Conservation (phyloP, 148 eudicot genomes). For the Limonium bicolor region DNA sequence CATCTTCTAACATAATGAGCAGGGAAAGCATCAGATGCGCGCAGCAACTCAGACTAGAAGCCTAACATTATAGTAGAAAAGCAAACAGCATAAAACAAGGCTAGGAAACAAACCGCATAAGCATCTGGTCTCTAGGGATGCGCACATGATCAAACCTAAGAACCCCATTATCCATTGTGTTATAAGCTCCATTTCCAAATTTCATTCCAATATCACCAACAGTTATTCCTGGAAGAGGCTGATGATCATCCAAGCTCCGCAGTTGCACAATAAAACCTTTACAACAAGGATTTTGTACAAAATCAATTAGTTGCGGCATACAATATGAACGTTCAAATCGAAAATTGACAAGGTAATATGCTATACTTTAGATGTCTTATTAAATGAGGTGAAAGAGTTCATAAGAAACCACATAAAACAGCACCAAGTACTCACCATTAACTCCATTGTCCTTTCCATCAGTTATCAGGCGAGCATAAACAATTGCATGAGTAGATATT, state of each 20-base stretch:
- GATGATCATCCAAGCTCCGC: constrained; percentile 88
- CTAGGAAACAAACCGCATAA: constrained; percentile 53
- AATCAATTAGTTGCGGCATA: too few relatives aligned
- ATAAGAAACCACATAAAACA: too few relatives aligned
- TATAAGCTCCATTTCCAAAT: constrained; percentile 96
- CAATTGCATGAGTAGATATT: constrained; percentile 78
- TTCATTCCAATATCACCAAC: constrained; percentile 96
- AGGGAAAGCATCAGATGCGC: too few relatives aligned
- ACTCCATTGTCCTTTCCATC: constrained; percentile 78
- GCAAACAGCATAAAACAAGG: not conserved
- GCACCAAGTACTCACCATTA: constrained; percentile 42
- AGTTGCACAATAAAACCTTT: constrained; percentile 90
- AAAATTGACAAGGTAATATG: too few relatives aligned
- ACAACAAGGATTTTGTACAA: not conserved
- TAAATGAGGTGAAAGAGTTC: too few relatives aligned
- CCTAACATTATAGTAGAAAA: too few relatives aligned
- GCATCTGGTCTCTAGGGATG: constrained; percentile 90
- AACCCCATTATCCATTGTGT: constrained; percentile 94
- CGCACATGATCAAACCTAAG: constrained; percentile 79
- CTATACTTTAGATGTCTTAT: too few relatives aligned
- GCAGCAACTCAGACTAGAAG: too few relatives aligned
- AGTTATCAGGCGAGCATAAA: constrained; percentile 69
- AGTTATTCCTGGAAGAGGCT: constrained; percentile 78
- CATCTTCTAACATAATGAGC: too few relatives aligned
- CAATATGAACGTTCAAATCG: too few relatives aligned